phyloP scores from a whole-genome alignment of 108 stramenopile genomes.

The Cyclostephanos tholiformis region DNA sequence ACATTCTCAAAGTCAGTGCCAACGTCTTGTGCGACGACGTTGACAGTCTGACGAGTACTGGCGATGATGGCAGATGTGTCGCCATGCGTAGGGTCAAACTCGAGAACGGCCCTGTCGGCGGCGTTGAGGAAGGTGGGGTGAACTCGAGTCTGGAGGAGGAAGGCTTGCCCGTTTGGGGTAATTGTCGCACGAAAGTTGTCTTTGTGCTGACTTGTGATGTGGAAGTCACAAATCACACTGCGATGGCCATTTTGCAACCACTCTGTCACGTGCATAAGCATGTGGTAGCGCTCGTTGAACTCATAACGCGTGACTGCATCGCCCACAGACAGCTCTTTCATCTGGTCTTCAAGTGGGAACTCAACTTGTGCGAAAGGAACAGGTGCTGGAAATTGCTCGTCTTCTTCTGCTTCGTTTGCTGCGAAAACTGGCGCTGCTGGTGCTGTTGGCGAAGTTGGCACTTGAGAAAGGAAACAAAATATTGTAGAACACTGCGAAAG shows the following conservation, averaged over 20 bases:
- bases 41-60: neutral
- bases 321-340: neutral
- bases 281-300: neutral
- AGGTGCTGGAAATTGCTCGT: too few relatives aligned
- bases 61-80: constrained; percentile 1
- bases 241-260: constrained; percentile 3
- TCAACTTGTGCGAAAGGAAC: too few relatives aligned
- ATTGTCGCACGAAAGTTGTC: neutral
- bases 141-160: neutral
- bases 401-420: too few relatives aligned
- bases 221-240: neutral
- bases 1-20: neutral
- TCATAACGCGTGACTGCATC: neutral
- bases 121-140: constrained; percentile 1
- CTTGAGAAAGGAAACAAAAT: too few relatives aligned
- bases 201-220: neutral
- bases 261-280: neutral
- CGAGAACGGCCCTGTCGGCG: neutral
- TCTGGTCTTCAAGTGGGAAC: neutral
- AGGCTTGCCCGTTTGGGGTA: neutral
- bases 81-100: neutral
- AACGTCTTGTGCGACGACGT: neutral
- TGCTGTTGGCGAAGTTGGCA: too few relatives aligned
- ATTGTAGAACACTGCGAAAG: too few relatives aligned
- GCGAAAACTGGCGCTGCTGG: too few relatives aligned